phyloP scores from a whole-genome alignment of 306 rosid genomes.

The Sindora glabra region DNA sequence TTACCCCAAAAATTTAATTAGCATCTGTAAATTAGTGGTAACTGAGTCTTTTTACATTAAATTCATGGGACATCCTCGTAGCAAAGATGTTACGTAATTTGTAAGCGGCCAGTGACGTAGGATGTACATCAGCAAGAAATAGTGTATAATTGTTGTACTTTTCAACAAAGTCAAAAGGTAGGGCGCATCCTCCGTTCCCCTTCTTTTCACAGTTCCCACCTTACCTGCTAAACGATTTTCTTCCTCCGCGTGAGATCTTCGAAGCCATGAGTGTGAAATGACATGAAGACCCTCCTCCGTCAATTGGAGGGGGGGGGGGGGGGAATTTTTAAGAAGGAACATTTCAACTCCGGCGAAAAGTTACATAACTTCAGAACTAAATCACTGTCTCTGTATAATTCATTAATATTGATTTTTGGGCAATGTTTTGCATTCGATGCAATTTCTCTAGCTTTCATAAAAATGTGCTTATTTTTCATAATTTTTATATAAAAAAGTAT shows the following conservation, averaged over 20 bases:
- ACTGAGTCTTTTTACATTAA: background rate
- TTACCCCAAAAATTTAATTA: too few relatives aligned
- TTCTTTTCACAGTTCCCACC: conserved; percentile 4
- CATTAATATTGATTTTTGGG: too few relatives aligned
- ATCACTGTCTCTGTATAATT: background rate
- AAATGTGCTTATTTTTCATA: too few relatives aligned
- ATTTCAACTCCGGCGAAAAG: conserved; percentile 5
- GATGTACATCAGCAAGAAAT: conserved; percentile 8
- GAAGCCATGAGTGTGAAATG: background rate
- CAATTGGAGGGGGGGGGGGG: too few relatives aligned
- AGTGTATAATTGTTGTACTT: background rate
- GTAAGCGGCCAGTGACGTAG: conserved; percentile 22
- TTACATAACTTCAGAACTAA: background rate
- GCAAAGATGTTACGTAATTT: background rate
- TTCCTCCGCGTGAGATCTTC: background rate
- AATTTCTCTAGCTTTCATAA: too few relatives aligned
- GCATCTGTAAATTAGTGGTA: too few relatives aligned
- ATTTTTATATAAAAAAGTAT: too few relatives aligned
- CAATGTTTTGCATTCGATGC: too few relatives aligned
- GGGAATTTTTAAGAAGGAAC: background rate
- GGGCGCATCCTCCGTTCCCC: too few relatives aligned
- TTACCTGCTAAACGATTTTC: background rate
- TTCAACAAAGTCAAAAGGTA: conserved; percentile 27
- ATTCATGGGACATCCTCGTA: background rate
- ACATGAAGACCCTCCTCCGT: background rate